Evolutionary conservation across 805 yeast genomes (phyloP).

Genomic region (Nakazawaea pomicola): DNA sequence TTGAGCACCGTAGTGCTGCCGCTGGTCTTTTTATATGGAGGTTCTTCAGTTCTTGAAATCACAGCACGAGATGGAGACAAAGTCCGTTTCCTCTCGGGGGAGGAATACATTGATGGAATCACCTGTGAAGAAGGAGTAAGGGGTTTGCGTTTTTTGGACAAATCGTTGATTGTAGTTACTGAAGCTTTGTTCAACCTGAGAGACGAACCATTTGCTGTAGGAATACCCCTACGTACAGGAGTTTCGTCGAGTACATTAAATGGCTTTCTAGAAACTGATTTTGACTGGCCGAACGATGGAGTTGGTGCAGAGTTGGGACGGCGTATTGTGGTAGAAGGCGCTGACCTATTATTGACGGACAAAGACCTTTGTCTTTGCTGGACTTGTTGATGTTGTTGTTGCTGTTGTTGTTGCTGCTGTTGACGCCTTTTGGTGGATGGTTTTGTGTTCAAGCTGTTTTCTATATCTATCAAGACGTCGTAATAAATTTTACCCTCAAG

Average conservation of each 20-base stretch:
- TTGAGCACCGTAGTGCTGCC: no score
- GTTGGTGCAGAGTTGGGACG: constrained; percentile 6
- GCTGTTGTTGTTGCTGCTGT: constrained; percentile 18
- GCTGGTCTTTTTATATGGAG: constrained; percentile 2
- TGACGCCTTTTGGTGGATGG: constrained; percentile 23
- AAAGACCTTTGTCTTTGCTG: constrained; percentile 6
- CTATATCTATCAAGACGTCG: constrained; percentile 31
- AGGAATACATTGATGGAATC: constrained; percentile 1
- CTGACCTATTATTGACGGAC: neutral
- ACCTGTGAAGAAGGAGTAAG: constrained; percentile 8
- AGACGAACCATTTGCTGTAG: neutral
- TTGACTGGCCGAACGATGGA: constrained; percentile 6
- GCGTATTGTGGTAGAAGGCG: constrained; percentile 9
- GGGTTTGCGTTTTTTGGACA: constrained; percentile 4
- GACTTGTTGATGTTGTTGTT: neutral
- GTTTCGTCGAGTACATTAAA: constrained; percentile 8
- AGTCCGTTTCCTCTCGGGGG: constrained; percentile 6
- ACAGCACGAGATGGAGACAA: constrained; percentile 10
- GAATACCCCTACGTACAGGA: constrained; percentile 11
- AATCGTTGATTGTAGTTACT: constrained; percentile 2
- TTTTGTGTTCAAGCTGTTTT: constrained; percentile 19
- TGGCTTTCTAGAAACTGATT: constrained; percentile 3
- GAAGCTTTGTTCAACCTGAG: constrained; percentile 11
- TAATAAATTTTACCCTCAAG: constrained; percentile 48
- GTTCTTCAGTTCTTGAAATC: constrained; percentile 5